A percentile compares a stretch with the other conserved stretches of the same genome.
These are phyloP conservation scores for Crithidia acanthocephali DNA, from an alignment of 208 protist genomes.

Conservation along the genomic window DNA sequence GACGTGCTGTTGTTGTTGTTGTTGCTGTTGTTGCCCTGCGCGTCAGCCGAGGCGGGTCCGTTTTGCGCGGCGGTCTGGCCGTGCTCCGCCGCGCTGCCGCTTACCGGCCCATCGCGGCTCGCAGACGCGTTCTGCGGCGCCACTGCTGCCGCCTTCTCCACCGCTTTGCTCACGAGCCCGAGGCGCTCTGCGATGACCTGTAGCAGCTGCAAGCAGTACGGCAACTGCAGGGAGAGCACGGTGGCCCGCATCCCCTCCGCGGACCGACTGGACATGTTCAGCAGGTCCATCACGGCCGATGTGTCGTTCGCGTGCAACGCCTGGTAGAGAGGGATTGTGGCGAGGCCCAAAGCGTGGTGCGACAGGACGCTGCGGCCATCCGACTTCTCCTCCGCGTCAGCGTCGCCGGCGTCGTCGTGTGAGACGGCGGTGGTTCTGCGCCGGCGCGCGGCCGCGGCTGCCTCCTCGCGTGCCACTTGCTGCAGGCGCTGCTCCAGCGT, in stretches of 20 bases:
- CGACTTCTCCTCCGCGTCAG: neutral
- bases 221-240: conserved; percentile 70
- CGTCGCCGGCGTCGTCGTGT: conserved; percentile 1
- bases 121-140: neutral
- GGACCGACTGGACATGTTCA: conserved; percentile 65
- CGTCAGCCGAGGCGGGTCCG: neutral
- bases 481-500: conserved; percentile 82
- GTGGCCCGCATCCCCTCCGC: conserved; percentile 63
- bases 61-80: no score
- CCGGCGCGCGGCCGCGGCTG: conserved; percentile 15
- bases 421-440: conserved; percentile 25
- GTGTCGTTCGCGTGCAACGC: conserved; percentile 82
- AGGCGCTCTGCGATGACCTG: conserved; percentile 69
- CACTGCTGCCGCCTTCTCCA: conserved; percentile 24
- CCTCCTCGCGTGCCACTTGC: conserved; percentile 39
- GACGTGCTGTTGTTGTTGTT: neutral
- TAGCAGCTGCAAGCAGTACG: conserved; percentile 79
- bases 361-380: conserved; percentile 25
- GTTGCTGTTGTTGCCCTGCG: neutral
- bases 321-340: conserved; percentile 86
- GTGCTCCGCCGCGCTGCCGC: neutral
- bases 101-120: neutral
- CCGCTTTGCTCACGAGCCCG: conserved; percentile 40
- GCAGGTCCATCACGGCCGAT: conserved; percentile 81
- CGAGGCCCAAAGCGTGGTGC: conserved; percentile 67